These are phyloP conservation scores for Meredithiella fracta DNA, from an alignment of 2,329 filamentous ascomycete genomes.

Conservation along the genomic window DNA sequence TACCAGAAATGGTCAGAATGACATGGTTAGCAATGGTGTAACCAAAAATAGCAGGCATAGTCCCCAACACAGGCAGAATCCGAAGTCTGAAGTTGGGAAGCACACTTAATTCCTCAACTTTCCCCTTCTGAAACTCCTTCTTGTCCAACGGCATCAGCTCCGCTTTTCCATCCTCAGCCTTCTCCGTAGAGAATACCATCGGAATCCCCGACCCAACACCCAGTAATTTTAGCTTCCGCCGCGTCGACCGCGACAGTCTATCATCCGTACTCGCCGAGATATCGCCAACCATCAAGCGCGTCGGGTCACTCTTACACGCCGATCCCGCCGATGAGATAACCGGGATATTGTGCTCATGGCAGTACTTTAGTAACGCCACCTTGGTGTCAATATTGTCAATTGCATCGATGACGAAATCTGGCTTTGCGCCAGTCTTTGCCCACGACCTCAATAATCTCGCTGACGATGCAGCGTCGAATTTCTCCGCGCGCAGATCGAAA, in stretches of 20 bases:
- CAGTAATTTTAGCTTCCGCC: slow-evolving; percentile 57
- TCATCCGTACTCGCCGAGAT: slow-evolving; percentile 82
- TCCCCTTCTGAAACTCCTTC: slow-evolving; percentile 73
- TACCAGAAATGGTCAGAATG: slow-evolving; percentile 55
- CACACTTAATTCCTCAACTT: slow-evolving; percentile 71
- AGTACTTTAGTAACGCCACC: slow-evolving; percentile 78
- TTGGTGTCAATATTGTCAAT: slow-evolving; percentile 99
- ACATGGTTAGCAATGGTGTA: slow-evolving; percentile 85
- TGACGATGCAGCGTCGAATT: slow-evolving; percentile 57
- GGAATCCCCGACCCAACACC: slow-evolving; percentile 77
- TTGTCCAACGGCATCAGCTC: slow-evolving; percentile 73
- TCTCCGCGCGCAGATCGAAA: slow-evolving; percentile 72
- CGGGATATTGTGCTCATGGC: slow-evolving; percentile 56
- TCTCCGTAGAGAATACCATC: slow-evolving; percentile 83
- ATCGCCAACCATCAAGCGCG: slow-evolving; percentile 75
- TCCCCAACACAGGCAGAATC: slow-evolving; percentile 89
- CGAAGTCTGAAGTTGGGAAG: slow-evolving; percentile 84
- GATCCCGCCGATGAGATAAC: slow-evolving; percentile 95
- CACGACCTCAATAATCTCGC: slow-evolving; percentile 51
- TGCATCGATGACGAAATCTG: slow-evolving; percentile 86
- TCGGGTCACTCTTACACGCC: slow-evolving; percentile 77
- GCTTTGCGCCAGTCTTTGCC: slow-evolving; percentile 36
- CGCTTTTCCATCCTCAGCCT: slow-evolving; percentile 78
- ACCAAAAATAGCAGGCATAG: slow-evolving; percentile 94
- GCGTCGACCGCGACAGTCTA: slow-evolving; percentile 67